Base-by-base conservation (phyloP, 768 basidiomycete species). In the Filobasidium wieringae region DNA sequence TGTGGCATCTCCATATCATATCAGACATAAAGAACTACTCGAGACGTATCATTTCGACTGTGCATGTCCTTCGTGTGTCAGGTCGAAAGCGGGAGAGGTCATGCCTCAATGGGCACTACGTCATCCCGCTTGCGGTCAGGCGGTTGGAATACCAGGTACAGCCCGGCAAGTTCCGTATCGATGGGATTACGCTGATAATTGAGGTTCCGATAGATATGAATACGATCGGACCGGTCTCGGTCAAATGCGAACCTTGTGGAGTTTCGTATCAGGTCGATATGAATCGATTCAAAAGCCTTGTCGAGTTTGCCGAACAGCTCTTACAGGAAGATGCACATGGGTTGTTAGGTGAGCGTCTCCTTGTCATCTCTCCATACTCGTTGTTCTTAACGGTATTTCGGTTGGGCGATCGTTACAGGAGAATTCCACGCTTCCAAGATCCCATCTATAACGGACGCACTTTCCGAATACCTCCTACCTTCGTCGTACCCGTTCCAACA, bases 11-110 rank as follows among this genome's bases (percentile, higher is more conserved):
- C 85, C 90, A 0, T 75, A 72, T 9, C 57, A 65, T 0, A 68
- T 77, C 19, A 78, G 92, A 29, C 83, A 80, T 60, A 70, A 72
- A 31, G 75, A 79, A 0, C 77, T 96, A 19, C 65, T 74, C 41
- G 82, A 85, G 59, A 84, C 86, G 0, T 95, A 96, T 72, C 79
- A 80, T 63, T 96, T 96, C 65, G 74, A 66, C 7, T 96, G 92
- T 65, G 64, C 57, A 11, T 96, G 93, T 67, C 0, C 71, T 87
- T 0, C 92, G 88, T 68, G 58, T 41, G 45, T 22, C 12, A n/a
- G 57, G 39, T 45, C 61, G 0, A 63, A 56, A 1, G 45, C 40
- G 1, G 60, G 58, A 0, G 57, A 62, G 54, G 70, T 80, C 0
- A 89, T 95, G 66, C 81, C 80, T 24, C 78, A 90, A 51, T 83